A percentile compares a stretch with the other conserved stretches of the same genome.
These are phyloP conservation scores for Acacia pycnantha DNA, from an alignment of 331 rosid genomes.

Conservation along the genomic window DNA sequence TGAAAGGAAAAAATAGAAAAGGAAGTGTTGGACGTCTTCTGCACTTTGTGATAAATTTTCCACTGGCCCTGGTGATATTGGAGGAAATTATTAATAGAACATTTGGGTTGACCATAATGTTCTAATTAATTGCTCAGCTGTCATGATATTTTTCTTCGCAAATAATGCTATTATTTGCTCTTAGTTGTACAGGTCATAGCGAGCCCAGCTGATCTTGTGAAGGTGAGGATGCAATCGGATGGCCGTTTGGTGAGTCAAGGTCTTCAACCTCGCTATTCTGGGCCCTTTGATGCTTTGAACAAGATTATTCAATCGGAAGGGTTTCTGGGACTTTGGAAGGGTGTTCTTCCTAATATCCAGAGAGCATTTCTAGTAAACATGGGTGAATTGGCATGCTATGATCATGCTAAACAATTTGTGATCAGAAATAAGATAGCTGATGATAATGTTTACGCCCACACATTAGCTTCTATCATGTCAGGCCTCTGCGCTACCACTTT, in stretches of 20 bases:
- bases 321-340: slow-evolving; percentile 75
- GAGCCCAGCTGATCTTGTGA: slow-evolving; percentile 98
- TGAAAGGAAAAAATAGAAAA: background rate
- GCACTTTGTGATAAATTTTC: background rate
- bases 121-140: background rate
- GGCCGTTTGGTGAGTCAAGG: slow-evolving; percentile 62
- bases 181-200: slow-evolving; percentile 70
- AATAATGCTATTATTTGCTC: slow-evolving; percentile 34
- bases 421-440: slow-evolving; percentile 53
- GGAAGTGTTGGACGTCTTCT: background rate
- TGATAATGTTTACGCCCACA: slow-evolving; percentile 74
- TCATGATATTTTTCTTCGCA: slow-evolving; percentile 14
- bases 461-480: slow-evolving; percentile 74
- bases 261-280: slow-evolving; percentile 65
- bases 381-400: slow-evolving; percentile 91
- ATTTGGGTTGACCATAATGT: background rate
- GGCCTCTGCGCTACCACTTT: slow-evolving; percentile 76
- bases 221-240: slow-evolving; percentile 96
- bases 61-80: background rate
- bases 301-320: slow-evolving; percentile 73
- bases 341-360: slow-evolving; percentile 80
- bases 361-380: slow-evolving; percentile 90
- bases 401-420: slow-evolving; percentile 75
- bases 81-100: background rate
- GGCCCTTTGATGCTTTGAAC: slow-evolving; percentile 66